Base-by-base conservation (phyloP, 2,329 filamentous ascomycete species). In the Hypoxylon sp. region DNA sequence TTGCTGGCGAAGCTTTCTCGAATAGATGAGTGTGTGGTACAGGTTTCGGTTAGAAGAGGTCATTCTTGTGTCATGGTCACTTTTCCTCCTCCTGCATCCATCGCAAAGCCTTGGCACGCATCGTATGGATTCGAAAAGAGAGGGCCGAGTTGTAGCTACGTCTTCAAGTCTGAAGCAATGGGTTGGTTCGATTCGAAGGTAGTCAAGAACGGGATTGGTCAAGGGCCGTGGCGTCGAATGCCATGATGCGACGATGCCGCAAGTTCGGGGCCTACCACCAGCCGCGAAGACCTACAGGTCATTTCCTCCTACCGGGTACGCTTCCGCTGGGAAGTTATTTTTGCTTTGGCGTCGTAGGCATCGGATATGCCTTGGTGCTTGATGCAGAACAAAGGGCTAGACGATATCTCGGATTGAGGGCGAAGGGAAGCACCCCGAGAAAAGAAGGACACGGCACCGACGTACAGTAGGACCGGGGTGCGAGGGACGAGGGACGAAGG, bases 1-100 rank as follows among this genome's bases (percentile, higher is more conserved):
- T 44, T 8, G 11, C 17, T 21, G 17, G 8, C 11, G 17, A 19
- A 8, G 39, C 7, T 21, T 44, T 19, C 39, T 44, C 39, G 19
- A 17, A 44, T 44, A 55, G 27, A 55, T 55, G 53, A 55, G n/a
- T 7, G 27, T 6, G 52, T 44, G 46, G n/a, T 27, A 55, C 53
- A 46, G 24, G 37, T 46, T 55, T 55, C 53, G 53, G 24, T 19
- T 44, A 39, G 27, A 47, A 15, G 21, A 39, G 15, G 42, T 48
- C 29, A 10, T 29, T 31, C 15, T 17, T 2, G 21, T 48, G 15
- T 53, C 1, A 35, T n/a, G 39, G 7, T 7, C 19, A 44, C 39
- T 21, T 21, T 21, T n/a, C 17, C 39, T 21, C 39, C 17, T 44
- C 17, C 39, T 44, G 39, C 39, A n/a, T 46, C 37, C 19, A 37